phyloP scores from a whole-genome alignment of 768 basidiomycete species.

The Lanmaoa rubissima region DNA sequence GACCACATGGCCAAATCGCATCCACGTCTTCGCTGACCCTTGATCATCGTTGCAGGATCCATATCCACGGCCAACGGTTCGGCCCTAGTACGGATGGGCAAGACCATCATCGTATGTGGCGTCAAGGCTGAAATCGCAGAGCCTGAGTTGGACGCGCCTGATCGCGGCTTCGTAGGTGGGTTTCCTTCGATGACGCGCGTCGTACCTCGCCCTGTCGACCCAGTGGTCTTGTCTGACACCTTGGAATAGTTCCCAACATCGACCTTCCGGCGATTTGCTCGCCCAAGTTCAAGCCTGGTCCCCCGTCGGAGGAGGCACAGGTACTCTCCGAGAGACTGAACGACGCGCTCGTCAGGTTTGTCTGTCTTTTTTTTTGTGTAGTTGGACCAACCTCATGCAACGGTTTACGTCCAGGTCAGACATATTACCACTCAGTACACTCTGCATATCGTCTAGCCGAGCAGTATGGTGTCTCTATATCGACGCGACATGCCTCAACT shows the following conservation, averaged over 20 bases:
- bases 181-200: background rate
- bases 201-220: no score
- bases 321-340: slow-evolving; percentile 82
- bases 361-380: background rate
- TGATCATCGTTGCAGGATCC: slow-evolving; percentile 54
- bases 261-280: slow-evolving; percentile 94
- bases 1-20: background rate
- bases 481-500: slow-evolving; percentile 94
- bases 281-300: slow-evolving; percentile 91
- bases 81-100: slow-evolving; percentile 84
- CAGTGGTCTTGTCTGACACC: background rate
- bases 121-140: slow-evolving; percentile 95
- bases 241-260: slow-evolving; percentile 80
- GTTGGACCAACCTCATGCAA: background rate
- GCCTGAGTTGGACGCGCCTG: slow-evolving; percentile 74
- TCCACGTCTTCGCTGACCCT: background rate
- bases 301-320: slow-evolving; percentile 93
- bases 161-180: slow-evolving; percentile 80
- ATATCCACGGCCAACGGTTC: slow-evolving; percentile 94
- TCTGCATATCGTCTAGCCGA: slow-evolving; percentile 80
- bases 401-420: slow-evolving; percentile 48
- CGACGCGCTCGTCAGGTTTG: slow-evolving; percentile 72
- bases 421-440: slow-evolving; percentile 58
- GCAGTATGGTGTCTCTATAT: slow-evolving; percentile 94
- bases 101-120: slow-evolving; percentile 95